A percentile compares a stretch with the other conserved stretches of the same genome.
These are phyloP conservation scores for Aegilops umbellulata DNA, from an alignment of 176 grass and related monocot genomes.

Conservation along the genomic window DNA sequence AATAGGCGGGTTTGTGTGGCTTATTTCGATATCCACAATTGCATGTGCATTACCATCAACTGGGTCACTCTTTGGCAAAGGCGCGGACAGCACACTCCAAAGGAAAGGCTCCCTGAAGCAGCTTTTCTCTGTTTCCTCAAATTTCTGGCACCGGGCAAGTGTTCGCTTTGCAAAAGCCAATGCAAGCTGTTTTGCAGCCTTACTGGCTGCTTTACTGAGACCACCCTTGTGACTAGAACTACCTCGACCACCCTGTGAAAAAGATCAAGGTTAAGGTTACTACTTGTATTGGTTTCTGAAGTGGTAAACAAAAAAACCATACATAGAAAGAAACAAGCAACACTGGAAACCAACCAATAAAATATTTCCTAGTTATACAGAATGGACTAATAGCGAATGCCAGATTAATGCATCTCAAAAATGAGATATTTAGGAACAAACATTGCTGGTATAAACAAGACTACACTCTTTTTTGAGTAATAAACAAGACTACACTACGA, in stretches of 20 bases:
- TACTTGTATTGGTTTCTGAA: neutral
- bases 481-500: neutral
- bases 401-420: neutral
- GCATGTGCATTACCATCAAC: slow-evolving; percentile 45
- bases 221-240: slow-evolving; percentile 74
- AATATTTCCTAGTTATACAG: neutral
- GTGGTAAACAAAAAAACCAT: neutral
- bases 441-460: neutral
- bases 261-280: slow-evolving; percentile 1
- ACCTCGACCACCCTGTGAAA: slow-evolving; percentile 63
- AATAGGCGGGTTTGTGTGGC: slow-evolving; percentile 5
- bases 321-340: neutral
- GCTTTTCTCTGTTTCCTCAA: slow-evolving; percentile 56
- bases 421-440: neutral
- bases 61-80: slow-evolving; percentile 32
- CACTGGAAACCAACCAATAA: neutral
- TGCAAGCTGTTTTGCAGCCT: slow-evolving; percentile 56
- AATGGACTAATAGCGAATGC: neutral
- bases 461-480: neutral
- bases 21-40: neutral
- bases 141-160: slow-evolving; percentile 49
- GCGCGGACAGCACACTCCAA: slow-evolving; percentile 43
- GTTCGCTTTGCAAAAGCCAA: slow-evolving; percentile 62
- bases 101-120: slow-evolving; percentile 64
- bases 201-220: slow-evolving; percentile 45